Evolutionary conservation across 352 stramenopile species (phyloP).

Genomic region (Saprolegnia diclina): DNA sequence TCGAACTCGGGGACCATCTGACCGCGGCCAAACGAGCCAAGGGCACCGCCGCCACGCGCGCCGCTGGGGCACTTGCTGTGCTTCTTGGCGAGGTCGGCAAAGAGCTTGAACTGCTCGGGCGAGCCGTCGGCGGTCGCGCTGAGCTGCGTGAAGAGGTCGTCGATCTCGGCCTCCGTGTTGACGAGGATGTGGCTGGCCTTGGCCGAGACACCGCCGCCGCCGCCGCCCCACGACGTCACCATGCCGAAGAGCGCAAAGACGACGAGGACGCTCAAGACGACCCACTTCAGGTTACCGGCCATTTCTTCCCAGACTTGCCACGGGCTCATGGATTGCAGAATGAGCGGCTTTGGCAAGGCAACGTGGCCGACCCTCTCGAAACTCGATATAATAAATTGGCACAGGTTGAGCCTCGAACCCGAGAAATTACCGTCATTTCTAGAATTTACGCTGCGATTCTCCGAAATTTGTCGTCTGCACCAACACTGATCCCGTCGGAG

Average conservation of each 20-base stretch:
- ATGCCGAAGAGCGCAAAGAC: constrained; percentile 33
- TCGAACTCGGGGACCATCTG: constrained; percentile 77
- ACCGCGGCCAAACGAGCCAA: constrained; percentile 60
- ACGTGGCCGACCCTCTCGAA: not conserved
- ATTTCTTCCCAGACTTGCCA: constrained; percentile 8
- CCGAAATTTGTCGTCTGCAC: no score
- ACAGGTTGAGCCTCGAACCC: not conserved
- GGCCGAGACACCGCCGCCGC: constrained; percentile 35
- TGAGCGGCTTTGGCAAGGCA: no score
- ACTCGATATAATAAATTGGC: not conserved
- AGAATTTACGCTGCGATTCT: no score
- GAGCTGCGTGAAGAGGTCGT: constrained; percentile 48
- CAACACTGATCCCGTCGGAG: no score
- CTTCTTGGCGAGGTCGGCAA: constrained; percentile 51
- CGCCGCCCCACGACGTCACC: constrained; percentile 23
- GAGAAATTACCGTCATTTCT: no score
- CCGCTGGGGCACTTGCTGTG: constrained; percentile 69
- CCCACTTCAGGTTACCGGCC: constrained; percentile 27
- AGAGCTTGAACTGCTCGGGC: constrained; percentile 35
- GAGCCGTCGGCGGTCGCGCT: constrained; percentile 41
- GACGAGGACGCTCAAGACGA: constrained; percentile 36
- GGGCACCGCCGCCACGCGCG: constrained; percentile 45
- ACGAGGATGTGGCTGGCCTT: constrained; percentile 75
- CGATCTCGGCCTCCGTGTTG: constrained; percentile 47
- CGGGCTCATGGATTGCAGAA: not conserved